Percentiles rank a stretch among this genome's conserved stretches.
Conservation (phyloP, 805 yeast genomes). For the Wickerhamia fluorescens region DNA sequence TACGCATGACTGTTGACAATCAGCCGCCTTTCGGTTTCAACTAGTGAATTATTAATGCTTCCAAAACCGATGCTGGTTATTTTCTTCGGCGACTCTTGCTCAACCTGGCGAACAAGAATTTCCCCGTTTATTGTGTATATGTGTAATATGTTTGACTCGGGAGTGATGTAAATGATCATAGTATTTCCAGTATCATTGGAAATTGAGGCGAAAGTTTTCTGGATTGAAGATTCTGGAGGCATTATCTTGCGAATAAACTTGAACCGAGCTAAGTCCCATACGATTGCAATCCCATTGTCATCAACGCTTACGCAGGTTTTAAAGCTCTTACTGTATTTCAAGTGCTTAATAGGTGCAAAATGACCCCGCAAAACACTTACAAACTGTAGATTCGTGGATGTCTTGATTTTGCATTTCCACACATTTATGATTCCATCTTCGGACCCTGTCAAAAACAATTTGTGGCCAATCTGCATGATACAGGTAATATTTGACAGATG, state of each 20-base stretch:
- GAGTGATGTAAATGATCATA: constrained; percentile 24
- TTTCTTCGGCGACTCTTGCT: constrained; percentile 10
- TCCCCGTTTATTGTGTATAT: constrained; percentile 53
- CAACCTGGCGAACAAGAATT: constrained; percentile 19
- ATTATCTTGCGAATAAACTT: constrained; percentile 40
- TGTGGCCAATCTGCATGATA: constrained; percentile 36
- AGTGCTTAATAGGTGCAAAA: constrained; percentile 33
- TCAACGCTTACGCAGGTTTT: constrained; percentile 53
- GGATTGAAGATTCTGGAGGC: no score
- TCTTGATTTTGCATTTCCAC: constrained; percentile 40
- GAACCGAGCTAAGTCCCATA: constrained; percentile 60
- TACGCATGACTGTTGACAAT: constrained; percentile 21
- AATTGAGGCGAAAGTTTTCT: no score
- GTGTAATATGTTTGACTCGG: constrained; percentile 14
- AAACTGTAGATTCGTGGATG: constrained; percentile 25
- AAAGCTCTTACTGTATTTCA: constrained; percentile 45
- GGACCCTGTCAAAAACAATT: constrained; percentile 43
- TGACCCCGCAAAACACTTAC: constrained; percentile 55
- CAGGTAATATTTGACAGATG: constrained; percentile 32
- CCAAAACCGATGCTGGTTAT: constrained; percentile 23
- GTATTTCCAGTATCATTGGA: constrained; percentile 53
- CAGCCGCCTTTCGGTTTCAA: constrained; percentile 16
- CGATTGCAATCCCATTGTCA: constrained; percentile 42
- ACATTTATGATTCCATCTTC: constrained; percentile 54
- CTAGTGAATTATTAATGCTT: constrained; percentile 19